Percentiles rank a stretch among this genome's conserved stretches.
Evolutionary conservation across 768 basidiomycete genomes (phyloP).

Genomic region (Psilocybe cyanescens): DNA sequence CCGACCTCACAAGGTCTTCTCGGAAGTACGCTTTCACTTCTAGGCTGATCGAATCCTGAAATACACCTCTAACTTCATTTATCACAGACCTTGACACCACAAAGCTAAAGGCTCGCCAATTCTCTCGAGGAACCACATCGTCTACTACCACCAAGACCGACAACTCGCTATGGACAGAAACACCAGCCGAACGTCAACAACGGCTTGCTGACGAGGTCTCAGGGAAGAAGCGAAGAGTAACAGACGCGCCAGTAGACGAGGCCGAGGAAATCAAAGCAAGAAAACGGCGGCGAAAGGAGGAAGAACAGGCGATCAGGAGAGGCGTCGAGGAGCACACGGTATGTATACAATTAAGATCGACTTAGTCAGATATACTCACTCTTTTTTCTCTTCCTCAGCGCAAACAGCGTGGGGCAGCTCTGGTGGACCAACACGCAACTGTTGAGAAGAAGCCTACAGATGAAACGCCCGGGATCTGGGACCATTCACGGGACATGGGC

Average conservation of each 20-base stretch:
- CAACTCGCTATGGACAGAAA: conserved; percentile 93
- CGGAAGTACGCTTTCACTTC: conserved; percentile 56
- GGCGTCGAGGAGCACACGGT: conserved; percentile 86
- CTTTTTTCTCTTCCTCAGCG: conserved; percentile 30
- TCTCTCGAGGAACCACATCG: conserved; percentile 59
- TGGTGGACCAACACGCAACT: conserved; percentile 56
- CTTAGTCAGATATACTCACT: neutral
- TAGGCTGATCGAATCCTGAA: neutral
- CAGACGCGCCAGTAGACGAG: conserved; percentile 49
- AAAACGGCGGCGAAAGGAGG: conserved; percentile 62
- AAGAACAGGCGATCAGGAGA: conserved; percentile 66
- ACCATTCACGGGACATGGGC: conserved; percentile 89
- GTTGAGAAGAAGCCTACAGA: conserved; percentile 39
- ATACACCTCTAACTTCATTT: neutral
- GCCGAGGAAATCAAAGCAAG: conserved; percentile 46
- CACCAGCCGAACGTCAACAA: conserved; percentile 89
- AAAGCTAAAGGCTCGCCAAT: conserved; percentile 79
- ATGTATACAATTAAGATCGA: conserved; percentile 26
- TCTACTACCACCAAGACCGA: conserved; percentile 50
- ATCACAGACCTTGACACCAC: conserved; percentile 81
- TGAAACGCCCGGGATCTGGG: conserved; percentile 76
- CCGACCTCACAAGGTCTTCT: conserved; percentile 83
- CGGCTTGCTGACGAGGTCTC: conserved; percentile 92
- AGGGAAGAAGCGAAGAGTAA: conserved; percentile 84
- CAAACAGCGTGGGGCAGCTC: conserved; percentile 53